Evolutionary conservation across 768 basidiomycete species (phyloP).

Genomic region (Tulasnella sp.): DNA sequence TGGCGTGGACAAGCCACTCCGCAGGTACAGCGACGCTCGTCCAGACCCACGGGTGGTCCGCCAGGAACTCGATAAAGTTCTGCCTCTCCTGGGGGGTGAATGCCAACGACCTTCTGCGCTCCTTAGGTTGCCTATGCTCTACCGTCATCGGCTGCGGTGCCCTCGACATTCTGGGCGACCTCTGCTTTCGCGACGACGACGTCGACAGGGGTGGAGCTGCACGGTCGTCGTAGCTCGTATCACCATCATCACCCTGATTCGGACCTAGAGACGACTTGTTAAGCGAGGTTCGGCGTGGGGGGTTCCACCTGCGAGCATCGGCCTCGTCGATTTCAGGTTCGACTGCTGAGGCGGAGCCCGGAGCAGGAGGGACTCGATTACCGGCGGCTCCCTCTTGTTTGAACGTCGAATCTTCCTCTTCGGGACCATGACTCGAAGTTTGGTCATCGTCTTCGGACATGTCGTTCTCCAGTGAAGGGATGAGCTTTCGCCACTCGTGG

Average conservation of each 20-base stretch:
- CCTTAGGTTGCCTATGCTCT: neutral
- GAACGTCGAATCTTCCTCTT: neutral
- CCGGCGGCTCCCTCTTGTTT: neutral
- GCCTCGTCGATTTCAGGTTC: neutral
- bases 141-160: neutral
- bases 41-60: slow-evolving; percentile 19
- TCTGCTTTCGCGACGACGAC: neutral
- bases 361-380: neutral
- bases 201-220: neutral
- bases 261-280: neutral
- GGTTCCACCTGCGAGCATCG: neutral
- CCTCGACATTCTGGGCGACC: neutral
- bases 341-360: neutral
- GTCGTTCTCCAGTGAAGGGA: slow-evolving; percentile 7
- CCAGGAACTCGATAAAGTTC: slow-evolving; percentile 18
- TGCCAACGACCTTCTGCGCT: slow-evolving; percentile 2
- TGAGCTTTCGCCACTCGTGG: neutral
- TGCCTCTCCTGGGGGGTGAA: slow-evolving; percentile 12
- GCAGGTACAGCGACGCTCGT: neutral
- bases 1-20: slow-evolving; percentile 1
- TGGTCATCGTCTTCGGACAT: neutral
- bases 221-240: neutral
- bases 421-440: neutral
- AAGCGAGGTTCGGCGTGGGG: neutral
- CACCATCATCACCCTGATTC: neutral